Percentiles rank a stretch among this genome's conserved stretches.
phyloP scores from a whole-genome alignment of 805 yeast genomes.

The Priceomyces castillae region DNA sequence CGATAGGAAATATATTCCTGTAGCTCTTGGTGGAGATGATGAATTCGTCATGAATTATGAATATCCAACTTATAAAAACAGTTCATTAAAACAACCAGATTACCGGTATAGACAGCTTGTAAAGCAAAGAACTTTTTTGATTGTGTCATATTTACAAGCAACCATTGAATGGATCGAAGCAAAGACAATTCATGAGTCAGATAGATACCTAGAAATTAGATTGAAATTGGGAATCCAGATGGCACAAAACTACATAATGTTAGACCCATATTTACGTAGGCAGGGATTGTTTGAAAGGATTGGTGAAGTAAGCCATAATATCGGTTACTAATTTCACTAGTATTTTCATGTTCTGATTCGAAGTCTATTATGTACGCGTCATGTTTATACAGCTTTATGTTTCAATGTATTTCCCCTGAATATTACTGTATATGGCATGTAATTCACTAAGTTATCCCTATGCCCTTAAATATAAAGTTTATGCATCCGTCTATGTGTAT shows the following conservation, averaged over 20 bases:
- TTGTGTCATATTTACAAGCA: constrained; percentile 51
- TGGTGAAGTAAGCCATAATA: constrained; percentile 32
- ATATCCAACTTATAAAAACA: constrained; percentile 61
- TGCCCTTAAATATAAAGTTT: too few species aligned
- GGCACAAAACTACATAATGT: constrained; percentile 55
- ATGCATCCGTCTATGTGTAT: too few species aligned
- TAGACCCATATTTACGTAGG: constrained; percentile 80
- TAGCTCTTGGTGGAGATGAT: constrained; percentile 73
- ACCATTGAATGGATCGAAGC: constrained; percentile 77
- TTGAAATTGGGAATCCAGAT: constrained; percentile 50
- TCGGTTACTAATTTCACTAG: background rate
- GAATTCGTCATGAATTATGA: constrained; percentile 56
- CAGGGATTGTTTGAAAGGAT: constrained; percentile 72
- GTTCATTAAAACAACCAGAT: constrained; percentile 48
- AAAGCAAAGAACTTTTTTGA: constrained; percentile 50
- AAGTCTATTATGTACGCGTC: too few species aligned
- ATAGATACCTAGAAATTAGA: constrained; percentile 47
- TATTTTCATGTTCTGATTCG: too few species aligned
- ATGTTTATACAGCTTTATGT: too few species aligned
- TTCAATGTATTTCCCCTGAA: too few species aligned
- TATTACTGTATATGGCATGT: too few species aligned
- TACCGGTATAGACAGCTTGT: constrained; percentile 37
- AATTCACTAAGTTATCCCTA: too few species aligned
- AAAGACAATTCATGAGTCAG: constrained; percentile 44
- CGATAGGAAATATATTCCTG: constrained; percentile 58